Evolutionary conservation across 2,329 filamentous ascomycete species (phyloP), one percentile per base, ranked within the genome.

Genomic region (Aureobasidium zeae): DNA sequence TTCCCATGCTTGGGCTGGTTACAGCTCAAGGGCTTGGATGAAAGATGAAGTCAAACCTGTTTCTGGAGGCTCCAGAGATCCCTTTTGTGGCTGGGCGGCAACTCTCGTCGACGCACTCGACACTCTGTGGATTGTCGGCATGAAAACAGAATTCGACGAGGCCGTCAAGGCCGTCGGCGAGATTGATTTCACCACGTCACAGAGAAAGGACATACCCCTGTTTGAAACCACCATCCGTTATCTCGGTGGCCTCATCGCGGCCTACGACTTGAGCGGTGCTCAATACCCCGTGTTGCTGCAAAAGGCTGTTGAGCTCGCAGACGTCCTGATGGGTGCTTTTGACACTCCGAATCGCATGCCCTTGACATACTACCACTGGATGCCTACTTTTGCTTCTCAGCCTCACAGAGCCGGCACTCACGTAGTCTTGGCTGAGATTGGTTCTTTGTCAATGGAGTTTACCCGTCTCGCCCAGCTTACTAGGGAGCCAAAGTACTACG

Each of bases 311-410:
- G 81, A 89, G 62, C 73, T 91, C 19, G 86, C 78, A 28, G 83
- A 89, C 54, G 73, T 94, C 48, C 67, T 94, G 22, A 86, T 88
- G 67, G 79, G 81, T 42, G 75, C 83, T 3, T 94, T 94, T 55
- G 86, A 94, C 62, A 95, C 89, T 0, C 88, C 88, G 1, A 95
- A 96, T 61, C 79, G 86, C 53, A 93, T 96, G 85, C 88, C 89
- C 2, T 65, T 86, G 5, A 73, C 86, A 4, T 87, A 81, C 62
- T 93, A 89, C 63, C 68, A 73, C 49, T 94, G 83, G 85, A 74
- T 76, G 53, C 83, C 81, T 51, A 64, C 72, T 12, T 77, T 70
- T 53, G 73, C 75, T 8, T 76, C 73, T 3, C 73, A 79, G 51
- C 75, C 79, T 5, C 81, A 79, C 53, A 71, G 74, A 17, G 83